phyloP scores from a whole-genome alignment of 768 basidiomycete genomes.

The Chalciporus piperatus region DNA sequence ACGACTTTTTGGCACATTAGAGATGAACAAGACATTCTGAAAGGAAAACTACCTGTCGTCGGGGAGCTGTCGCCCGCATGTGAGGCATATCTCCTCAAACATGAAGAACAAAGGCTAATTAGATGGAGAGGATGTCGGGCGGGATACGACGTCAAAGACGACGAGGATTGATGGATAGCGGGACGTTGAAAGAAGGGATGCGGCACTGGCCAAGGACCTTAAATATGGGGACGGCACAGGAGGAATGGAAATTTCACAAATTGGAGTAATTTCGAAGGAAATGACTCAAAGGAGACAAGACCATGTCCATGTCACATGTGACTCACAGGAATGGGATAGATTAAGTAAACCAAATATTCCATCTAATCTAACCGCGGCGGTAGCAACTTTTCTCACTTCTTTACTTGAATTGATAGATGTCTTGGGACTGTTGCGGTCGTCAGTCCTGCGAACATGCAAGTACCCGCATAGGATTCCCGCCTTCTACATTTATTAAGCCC shows the following conservation, averaged over 20 bases:
- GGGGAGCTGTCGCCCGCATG: constrained; percentile 63
- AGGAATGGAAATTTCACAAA: constrained; percentile 37
- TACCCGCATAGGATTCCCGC: background rate
- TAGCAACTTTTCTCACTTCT: background rate
- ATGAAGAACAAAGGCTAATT: constrained; percentile 36
- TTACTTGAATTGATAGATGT: background rate
- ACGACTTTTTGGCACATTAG: constrained; percentile 41
- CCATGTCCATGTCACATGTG: constrained; percentile 24
- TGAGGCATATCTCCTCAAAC: constrained; percentile 79
- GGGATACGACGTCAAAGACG: constrained; percentile 6
- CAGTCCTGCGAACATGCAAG: constrained; percentile 15
- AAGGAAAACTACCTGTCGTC: constrained; percentile 55
- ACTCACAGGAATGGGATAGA: constrained; percentile 6
- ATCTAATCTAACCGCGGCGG: background rate
- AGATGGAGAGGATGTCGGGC: background rate
- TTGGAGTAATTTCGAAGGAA: constrained; percentile 27
- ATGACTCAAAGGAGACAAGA: constrained; percentile 35
- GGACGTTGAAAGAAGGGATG: constrained; percentile 22
- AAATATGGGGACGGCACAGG: constrained; percentile 38
- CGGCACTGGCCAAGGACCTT: constrained; percentile 19
- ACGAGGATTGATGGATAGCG: constrained; percentile 6
- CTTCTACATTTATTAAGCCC: background rate
- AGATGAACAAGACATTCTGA: constrained; percentile 10
- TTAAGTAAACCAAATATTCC: background rate
- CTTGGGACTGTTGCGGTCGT: background rate